Base-by-base conservation (phyloP, 2,329 filamentous ascomycete species). In the Aspergillus udagawae region DNA sequence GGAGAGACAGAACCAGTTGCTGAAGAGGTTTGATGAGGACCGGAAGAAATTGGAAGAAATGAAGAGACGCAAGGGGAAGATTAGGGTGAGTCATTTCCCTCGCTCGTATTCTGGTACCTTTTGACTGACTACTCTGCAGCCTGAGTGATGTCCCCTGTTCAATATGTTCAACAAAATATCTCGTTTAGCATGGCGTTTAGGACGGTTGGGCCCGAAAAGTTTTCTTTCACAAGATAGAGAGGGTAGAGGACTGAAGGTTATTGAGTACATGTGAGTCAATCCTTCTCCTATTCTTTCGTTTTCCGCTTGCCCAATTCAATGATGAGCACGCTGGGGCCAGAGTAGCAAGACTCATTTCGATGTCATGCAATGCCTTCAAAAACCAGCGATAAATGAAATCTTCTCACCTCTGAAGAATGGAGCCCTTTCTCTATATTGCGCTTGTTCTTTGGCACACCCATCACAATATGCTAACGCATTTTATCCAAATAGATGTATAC, bases 21-120 rank as follows among this genome's bases (percentile, higher is more conserved):
- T 90, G 63, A 86, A 80, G 75, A 81, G 82, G 68, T 95, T 94
- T 72, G 88, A 92, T 69, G 86, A 90, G 71, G 90, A 94, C 77
- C 83, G 83, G 75, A 84, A 78, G 77, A 89, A 84, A 75, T 82
- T 94, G 49, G 80, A 82, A 66, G 85, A 85, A 56, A 87, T 92
- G 86, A 86, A 84, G 74, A 83, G 82, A 72, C 83, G 84, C 75
- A 83, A 83, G 69, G 83, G 84, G 21, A 86, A 81, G 70, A 83
- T 89, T 67, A 79, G 79, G 69, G 76, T 79, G 63, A 61, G 72
- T 70, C 49, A 49, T 45, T 2, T 14, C 14, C 44, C 3, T 51
- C 28, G 32, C 29, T 35, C 6, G 47, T 44, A 42, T 32, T 58
- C 25, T 20, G n/a, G 21, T 38, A 28, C 48, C 50, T 49, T 23